Evolutionary conservation across 1,284 basidiomycete genomes (phyloP), one percentile per base, ranked within the genome.

Genomic region (Wallemia mellicola): DNA sequence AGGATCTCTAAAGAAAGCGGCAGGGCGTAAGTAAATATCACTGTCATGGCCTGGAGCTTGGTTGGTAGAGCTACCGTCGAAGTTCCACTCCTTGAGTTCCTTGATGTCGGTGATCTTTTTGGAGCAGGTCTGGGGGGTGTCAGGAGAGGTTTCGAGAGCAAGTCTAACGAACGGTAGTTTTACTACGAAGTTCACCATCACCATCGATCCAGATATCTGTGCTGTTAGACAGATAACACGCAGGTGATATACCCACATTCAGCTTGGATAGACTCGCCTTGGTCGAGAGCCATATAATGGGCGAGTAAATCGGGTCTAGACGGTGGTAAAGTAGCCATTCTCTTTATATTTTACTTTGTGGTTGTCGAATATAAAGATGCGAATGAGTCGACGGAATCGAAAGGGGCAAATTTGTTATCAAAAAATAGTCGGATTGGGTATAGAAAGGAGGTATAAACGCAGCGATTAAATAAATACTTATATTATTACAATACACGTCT

Each of bases 21-120:
- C 88, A 59, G 94, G 94, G 65, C 92, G 86, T 65, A 98, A 87
- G 75, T 89, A 94, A 75, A 98, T 83, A 70, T 98, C 94, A 28
- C 94, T 98, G 76, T 98, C 85, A 68, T 77, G 69, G 57, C 89
- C 91, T 55, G 89, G 88, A 61, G 91, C 92, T 74, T 94, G 91
- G 72, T 86, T 86, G 68, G 89, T 95, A 55, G 87, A 92, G 57
- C 89, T 94, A 66, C 92, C 92, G 72, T 98, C 92, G 69, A 98
- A 98, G 77, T 98, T 94, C 92, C 92, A 98, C 73, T 87, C 83
- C 67, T 83, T 85, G 68, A 88, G 78, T 70, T 82, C 81, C 71
- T 83, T 81, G 30, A 71, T 69, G 28, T 66, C 66, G 25, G 63
- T 60, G 62, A 68, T 68, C 28, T 67, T 61, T 61, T 67, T 64